Conservation (phyloP, 306 rosid species). For the Myrica gale region DNA sequence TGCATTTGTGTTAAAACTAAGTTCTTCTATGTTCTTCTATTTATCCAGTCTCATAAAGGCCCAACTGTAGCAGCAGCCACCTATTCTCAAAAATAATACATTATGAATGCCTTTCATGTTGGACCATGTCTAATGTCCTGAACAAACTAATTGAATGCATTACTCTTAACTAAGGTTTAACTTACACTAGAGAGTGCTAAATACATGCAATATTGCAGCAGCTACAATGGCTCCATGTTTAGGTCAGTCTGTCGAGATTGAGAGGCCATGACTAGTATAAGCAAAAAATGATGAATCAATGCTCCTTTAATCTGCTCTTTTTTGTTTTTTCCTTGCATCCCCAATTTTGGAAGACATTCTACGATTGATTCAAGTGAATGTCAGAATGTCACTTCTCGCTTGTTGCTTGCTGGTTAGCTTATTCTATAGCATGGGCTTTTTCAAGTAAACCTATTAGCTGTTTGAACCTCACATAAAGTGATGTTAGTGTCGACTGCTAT, state of each 20-base stretch:
- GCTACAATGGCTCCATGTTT: background rate
- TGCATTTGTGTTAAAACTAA: background rate
- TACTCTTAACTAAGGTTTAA: background rate
- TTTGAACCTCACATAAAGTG: conserved; percentile 6
- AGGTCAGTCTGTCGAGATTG: background rate
- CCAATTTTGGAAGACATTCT: background rate
- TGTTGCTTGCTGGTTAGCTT: conserved; percentile 10
- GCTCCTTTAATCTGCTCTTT: background rate
- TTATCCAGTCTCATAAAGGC: background rate
- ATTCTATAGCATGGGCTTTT: background rate
- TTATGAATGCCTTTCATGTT: conserved; percentile 19
- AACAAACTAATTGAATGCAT: background rate
- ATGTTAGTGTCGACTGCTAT: conserved; percentile 22
- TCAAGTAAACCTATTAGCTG: conserved; percentile 8
- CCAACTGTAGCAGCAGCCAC: conserved; percentile 6
- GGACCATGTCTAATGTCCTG: background rate
- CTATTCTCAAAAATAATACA: background rate
- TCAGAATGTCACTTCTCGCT: background rate
- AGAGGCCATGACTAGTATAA: background rate
- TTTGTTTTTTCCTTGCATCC: background rate
- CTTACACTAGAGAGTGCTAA: background rate
- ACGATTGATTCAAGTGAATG: background rate
- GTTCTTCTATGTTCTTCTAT: background rate
- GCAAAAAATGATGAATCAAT: background rate
- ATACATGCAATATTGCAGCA: background rate